These are phyloP conservation scores for Citrus cavaleriei DNA, from an alignment of 345 rosid species.

Conservation along the genomic window DNA sequence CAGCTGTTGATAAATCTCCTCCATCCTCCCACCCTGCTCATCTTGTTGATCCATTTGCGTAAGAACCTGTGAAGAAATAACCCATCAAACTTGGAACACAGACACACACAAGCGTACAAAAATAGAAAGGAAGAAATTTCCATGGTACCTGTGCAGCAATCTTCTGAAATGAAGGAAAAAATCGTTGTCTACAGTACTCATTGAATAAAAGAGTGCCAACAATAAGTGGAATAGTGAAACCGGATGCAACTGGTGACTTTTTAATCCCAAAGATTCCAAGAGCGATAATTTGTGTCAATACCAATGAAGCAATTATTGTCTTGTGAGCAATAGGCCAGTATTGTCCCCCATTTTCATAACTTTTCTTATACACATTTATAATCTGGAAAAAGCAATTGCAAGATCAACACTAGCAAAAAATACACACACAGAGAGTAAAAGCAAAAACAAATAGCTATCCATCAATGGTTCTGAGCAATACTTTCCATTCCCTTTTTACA, in stretches of 20 bases:
- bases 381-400: constrained; percentile 43
- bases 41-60: constrained; percentile 82
- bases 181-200: constrained; percentile 77
- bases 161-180: constrained; percentile 59
- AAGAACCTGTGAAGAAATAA: constrained; percentile 45
- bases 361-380: constrained; percentile 64
- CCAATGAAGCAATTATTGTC: constrained; percentile 80
- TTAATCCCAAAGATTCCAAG: constrained; percentile 83
- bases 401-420: neutral
- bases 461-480: neutral
- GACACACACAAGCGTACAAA: neutral
- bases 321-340: constrained; percentile 88
- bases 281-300: constrained; percentile 78
- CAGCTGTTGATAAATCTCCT: constrained; percentile 44
- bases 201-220: constrained; percentile 69
- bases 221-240: constrained; percentile 73
- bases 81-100: constrained; percentile 13
- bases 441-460: too few relatives aligned
- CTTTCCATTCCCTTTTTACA: neutral
- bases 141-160: constrained; percentile 58
- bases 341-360: constrained; percentile 79
- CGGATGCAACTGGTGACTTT: constrained; percentile 60
- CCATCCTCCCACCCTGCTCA: constrained; percentile 51
- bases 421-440: neutral
- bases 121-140: constrained; percentile 6